A percentile compares a stretch with the other conserved stretches of the same genome.
Evolutionary conservation across 768 basidiomycete species (phyloP).

Genomic region (Calvatia gigantea): DNA sequence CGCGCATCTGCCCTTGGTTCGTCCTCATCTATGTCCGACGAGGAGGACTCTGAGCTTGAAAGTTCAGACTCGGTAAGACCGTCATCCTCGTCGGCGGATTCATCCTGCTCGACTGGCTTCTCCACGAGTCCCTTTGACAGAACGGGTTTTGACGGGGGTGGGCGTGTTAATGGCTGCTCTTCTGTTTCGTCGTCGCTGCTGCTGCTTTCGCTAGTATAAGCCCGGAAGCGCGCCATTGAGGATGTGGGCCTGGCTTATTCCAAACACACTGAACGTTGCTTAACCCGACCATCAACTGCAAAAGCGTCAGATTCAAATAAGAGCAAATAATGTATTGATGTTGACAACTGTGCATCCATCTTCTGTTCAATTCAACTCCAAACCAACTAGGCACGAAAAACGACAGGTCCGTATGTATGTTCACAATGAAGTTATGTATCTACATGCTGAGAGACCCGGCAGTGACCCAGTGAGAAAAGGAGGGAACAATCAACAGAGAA

Average conservation of each 20-base stretch:
- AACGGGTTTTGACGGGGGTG: constrained; percentile 9
- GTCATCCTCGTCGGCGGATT: constrained; percentile 27
- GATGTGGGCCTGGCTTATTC: constrained; percentile 2
- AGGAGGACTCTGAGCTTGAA: constrained; percentile 33
- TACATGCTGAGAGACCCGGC: no score
- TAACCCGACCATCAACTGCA: neutral
- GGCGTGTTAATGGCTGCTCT: constrained; percentile 20
- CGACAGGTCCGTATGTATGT: constrained; percentile 4
- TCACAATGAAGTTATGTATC: neutral
- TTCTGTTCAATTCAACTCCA: neutral
- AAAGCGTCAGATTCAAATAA: neutral
- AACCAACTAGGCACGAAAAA: neutral
- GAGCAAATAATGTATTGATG: neutral
- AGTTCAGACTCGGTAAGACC: constrained; percentile 30
- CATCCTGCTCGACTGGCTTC: constrained; percentile 28
- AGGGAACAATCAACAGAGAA: neutral
- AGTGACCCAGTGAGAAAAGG: no score
- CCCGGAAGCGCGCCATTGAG: constrained; percentile 66
- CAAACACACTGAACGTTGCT: no score
- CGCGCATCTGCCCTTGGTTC: constrained; percentile 26
- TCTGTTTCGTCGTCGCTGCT: constrained; percentile 48
- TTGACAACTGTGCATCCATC: neutral
- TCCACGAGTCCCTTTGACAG: constrained; percentile 21
- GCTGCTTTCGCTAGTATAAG: constrained; percentile 58
- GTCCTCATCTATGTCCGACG: constrained; percentile 52